Conservation (phyloP, 208 protist genomes). For the Phytomonas sp. region DNA sequence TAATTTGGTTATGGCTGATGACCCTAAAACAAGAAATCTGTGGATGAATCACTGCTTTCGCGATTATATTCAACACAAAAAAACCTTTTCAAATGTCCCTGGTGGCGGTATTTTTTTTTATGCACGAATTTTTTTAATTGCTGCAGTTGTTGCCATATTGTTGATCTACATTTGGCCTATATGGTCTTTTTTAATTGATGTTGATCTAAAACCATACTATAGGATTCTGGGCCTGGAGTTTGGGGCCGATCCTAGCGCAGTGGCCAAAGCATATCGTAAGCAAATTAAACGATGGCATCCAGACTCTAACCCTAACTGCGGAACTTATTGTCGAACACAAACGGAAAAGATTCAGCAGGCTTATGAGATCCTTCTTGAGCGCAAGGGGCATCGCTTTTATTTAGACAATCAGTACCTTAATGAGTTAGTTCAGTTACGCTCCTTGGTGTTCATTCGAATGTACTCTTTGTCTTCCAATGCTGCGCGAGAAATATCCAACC, state of each 20-base stretch:
- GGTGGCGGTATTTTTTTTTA: conserved; percentile 15
- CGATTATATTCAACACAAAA: conserved; percentile 58
- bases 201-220: conserved; percentile 57
- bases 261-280: conserved; percentile 72
- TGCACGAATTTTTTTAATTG: conserved; percentile 15
- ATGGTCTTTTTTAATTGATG: conserved; percentile 70
- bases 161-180: conserved; percentile 57
- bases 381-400: conserved; percentile 41
- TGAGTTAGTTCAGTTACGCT: conserved; percentile 48
- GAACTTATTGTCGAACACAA: conserved; percentile 42
- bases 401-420: conserved; percentile 62
- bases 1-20: neutral
- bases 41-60: conserved; percentile 67
- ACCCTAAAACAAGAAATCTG: conserved; percentile 1
- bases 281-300: conserved; percentile 74
- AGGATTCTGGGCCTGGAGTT: conserved; percentile 35
- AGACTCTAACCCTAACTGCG: conserved; percentile 70
- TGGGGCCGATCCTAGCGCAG: conserved; percentile 31
- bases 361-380: conserved; percentile 63
- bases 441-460: conserved; percentile 64
- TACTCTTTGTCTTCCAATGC: conserved; percentile 62
- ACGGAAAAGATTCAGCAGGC: conserved; percentile 68
- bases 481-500: conserved; percentile 39
- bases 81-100: conserved; percentile 29
- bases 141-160: conserved; percentile 21